Conservation (phyloP, 768 basidiomycete species). For the Nidularia pulvinata region DNA sequence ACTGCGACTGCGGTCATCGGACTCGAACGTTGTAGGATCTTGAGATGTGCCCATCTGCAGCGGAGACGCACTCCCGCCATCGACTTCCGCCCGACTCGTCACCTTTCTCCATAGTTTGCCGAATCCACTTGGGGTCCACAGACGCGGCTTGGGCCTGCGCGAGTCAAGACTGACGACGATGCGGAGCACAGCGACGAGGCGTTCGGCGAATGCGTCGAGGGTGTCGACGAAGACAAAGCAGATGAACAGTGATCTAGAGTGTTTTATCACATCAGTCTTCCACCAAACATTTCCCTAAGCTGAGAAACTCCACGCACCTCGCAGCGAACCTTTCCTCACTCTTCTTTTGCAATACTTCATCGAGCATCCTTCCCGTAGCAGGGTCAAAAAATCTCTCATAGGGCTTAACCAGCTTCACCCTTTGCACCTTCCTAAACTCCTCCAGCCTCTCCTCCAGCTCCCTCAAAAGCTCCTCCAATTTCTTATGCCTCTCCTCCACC, state of each 20-base stretch:
- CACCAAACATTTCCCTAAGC: too few relatives aligned
- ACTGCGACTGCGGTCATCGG: neutral
- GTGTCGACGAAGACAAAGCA: constrained; percentile 45
- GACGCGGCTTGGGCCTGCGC: constrained; percentile 27
- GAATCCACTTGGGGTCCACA: constrained; percentile 44
- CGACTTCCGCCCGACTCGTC: constrained; percentile 19
- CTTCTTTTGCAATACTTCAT: constrained; percentile 8
- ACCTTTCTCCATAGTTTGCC: constrained; percentile 33
- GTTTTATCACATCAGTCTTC: neutral
- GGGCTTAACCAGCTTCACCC: constrained; percentile 33
- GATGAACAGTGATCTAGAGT: constrained; percentile 37
- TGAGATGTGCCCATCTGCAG: constrained; percentile 32
- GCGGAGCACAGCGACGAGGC: constrained; percentile 26
- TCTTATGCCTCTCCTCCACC: constrained; percentile 19
- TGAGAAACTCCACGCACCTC: constrained; percentile 17
- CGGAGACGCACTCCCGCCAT: constrained; percentile 16
- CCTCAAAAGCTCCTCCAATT: constrained; percentile 18
- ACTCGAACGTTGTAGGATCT: constrained; percentile 30
- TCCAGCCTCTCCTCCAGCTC: constrained; percentile 21
- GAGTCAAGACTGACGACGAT: constrained; percentile 28
- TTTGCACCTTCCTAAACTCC: constrained; percentile 30
- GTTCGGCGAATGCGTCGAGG: constrained; percentile 36
- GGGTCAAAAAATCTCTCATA: constrained; percentile 40
- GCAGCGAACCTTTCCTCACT: constrained; percentile 33
- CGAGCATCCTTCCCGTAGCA: constrained; percentile 24